Evolutionary conservation across 2,329 filamentous ascomycete species (phyloP).

Genomic region (Sarocladium brachiariae): DNA sequence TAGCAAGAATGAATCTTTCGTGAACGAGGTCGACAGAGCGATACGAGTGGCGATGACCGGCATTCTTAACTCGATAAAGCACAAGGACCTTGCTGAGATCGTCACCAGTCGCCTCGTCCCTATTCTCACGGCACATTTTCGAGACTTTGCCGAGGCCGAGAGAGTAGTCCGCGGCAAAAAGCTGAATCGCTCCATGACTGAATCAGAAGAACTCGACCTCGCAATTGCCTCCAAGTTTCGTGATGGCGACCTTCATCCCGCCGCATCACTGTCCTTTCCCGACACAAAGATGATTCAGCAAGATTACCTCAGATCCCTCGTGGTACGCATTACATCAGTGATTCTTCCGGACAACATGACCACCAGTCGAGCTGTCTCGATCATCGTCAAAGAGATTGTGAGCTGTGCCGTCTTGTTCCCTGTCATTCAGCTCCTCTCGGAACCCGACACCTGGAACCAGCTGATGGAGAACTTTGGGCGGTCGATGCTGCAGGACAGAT

Average conservation of each 20-base stretch:
- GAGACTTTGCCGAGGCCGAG: constrained; percentile 87
- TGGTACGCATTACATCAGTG: constrained; percentile 63
- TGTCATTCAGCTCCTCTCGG: constrained; percentile 69
- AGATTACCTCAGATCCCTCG: constrained; percentile 74
- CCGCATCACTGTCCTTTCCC: constrained; percentile 73
- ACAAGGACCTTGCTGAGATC: constrained; percentile 77
- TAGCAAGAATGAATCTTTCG: constrained; percentile 71
- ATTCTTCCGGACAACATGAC: constrained; percentile 68
- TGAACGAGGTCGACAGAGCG: constrained; percentile 77
- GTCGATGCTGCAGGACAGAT: constrained; percentile 86
- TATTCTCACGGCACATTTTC: constrained; percentile 80
- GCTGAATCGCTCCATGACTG: constrained; percentile 82
- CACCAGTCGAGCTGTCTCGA: constrained; percentile 72
- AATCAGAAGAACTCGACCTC: constrained; percentile 91
- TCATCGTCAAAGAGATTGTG: constrained; percentile 83
- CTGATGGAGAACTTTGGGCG: constrained; percentile 84
- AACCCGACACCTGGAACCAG: constrained; percentile 97
- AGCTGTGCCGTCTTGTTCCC: constrained; percentile 85
- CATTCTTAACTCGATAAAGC: constrained; percentile 64
- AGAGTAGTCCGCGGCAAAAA: constrained; percentile 78
- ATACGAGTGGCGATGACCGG: constrained; percentile 66
- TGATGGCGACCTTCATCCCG: constrained; percentile 81
- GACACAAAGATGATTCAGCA: constrained; percentile 83
- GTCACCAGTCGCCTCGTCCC: constrained; percentile 78
- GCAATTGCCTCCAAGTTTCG: constrained; percentile 93